Conservation (phyloP, 305 asterid genomes). For the Fraxinus xanthoxyloides region DNA sequence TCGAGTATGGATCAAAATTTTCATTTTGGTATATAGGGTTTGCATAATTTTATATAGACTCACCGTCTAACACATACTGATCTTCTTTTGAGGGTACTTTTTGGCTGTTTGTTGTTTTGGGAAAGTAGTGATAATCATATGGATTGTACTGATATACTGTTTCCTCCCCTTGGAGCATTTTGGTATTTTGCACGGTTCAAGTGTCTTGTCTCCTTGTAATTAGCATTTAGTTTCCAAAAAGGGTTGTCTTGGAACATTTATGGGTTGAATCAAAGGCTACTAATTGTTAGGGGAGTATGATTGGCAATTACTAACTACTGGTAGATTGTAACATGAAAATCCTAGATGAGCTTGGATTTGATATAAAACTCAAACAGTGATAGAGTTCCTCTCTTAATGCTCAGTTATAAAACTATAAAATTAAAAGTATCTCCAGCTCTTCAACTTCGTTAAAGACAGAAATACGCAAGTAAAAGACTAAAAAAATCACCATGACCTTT, state of each 20-base stretch:
- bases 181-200: conserved; percentile 25
- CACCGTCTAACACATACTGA: conserved; percentile 16
- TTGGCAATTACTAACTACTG: too few species aligned
- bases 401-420: too few species aligned
- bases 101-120: conserved; percentile 35
- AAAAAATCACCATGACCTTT: too few species aligned
- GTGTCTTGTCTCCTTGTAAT: conserved; percentile 36
- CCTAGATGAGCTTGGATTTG: too few species aligned
- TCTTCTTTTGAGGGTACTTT: conserved; percentile 31
- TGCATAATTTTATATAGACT: background rate
- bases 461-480: too few species aligned
- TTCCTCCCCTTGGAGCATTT: conserved; percentile 24
- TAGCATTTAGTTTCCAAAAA: conserved; percentile 29
- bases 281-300: too few species aligned
- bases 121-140: conserved; percentile 23
- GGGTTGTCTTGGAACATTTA: conserved; percentile 22
- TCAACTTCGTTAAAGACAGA: too few species aligned
- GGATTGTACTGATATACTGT: conserved; percentile 2
- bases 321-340: too few species aligned
- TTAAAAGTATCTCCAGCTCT: too few species aligned
- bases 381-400: too few species aligned
- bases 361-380: too few species aligned
- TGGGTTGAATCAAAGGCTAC: background rate
- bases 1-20: conserved; percentile 12
- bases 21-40: conserved; percentile 6